Base-by-base conservation (phyloP, 1,139 yeast genomes). In the Pichia sp. region DNA sequence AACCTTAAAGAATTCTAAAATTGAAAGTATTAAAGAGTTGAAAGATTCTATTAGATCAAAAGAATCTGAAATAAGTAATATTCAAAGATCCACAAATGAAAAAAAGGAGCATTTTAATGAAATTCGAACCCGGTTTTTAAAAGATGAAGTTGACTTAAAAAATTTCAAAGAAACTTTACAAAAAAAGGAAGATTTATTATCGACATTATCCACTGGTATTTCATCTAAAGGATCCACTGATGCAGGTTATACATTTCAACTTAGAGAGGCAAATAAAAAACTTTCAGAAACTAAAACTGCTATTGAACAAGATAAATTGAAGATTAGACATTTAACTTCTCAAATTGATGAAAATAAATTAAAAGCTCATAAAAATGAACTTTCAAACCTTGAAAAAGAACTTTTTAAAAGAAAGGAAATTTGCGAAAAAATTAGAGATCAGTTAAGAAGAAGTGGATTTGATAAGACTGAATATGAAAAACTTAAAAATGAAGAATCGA, bases 161-260 rank as follows among this genome's bases (percentile, higher is more conserved):
- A 61, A 64, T 3, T 59, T 80, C 49, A 81, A 79, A 53, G 70
- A 70, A 6, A 72, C 73, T n/a, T 73, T 76, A 51, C 71, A 73
- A 35, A 76, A 73, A 53, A 86, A 86, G 57, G 95, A 88, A 60
- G 97, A 90, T 55, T 72, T 90, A 27, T 68, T 88, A 18, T 83
- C 95, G 5, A 82, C 95, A 0, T 72, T 94, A 39, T 82, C 92
- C 0, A 90, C 97, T 0, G 98, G 98, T 58, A 82, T 92, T 11
- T 86, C 97, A 0, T 78, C 95, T 0, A 83, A 81, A 50, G 97
- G 96, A 45, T 74, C 82, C 0, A 74, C 83, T 1, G 86, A 86
- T 53, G 83, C 89, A 35, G 97, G 97, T 11, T 92, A 88, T 63
- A 73, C 78, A 49, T 76, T 83, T 3, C 96, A 89, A 59, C 68